A percentile compares a stretch with the other conserved stretches of the same genome.
phyloP scores from a whole-genome alignment of 768 basidiomycete species.

The Leccinum aurantiacum region DNA sequence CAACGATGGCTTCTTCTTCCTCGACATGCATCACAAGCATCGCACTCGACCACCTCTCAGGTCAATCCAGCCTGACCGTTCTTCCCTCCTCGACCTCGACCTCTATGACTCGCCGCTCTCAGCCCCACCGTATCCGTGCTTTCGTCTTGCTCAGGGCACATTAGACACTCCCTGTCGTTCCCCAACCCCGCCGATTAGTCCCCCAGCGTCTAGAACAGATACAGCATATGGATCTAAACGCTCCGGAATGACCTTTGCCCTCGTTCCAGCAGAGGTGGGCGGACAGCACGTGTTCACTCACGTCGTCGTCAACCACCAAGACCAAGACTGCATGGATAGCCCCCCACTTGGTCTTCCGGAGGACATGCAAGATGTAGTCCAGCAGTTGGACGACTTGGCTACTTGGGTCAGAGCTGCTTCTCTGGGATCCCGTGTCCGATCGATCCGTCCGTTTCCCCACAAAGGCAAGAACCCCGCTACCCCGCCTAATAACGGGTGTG shows the following conservation, averaged over 20 bases:
- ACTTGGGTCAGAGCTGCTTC: constrained; percentile 26
- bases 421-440: constrained; percentile 1
- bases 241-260: constrained; percentile 16
- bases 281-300: constrained; percentile 18
- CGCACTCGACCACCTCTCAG: constrained; percentile 15
- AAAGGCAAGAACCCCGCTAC: constrained; percentile 8
- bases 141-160: not conserved
- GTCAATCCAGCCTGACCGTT: constrained; percentile 10
- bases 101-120: not conserved
- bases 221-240: constrained; percentile 19
- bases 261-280: constrained; percentile 15
- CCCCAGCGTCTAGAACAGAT: constrained; percentile 10
- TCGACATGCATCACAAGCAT: not conserved
- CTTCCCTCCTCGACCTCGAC: no score
- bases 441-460: constrained; percentile 4
- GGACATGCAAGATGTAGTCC: constrained; percentile 29
- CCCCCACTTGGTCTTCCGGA: constrained; percentile 22
- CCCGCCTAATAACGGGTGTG: not conserved
- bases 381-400: constrained; percentile 30
- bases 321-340: not conserved
- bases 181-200: constrained; percentile 17
- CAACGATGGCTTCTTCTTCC: not conserved
- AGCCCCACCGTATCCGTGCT: not conserved
- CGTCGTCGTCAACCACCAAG: constrained; percentile 9
- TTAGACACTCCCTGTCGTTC: constrained; percentile 6